Evolutionary conservation across 2,329 filamentous ascomycete genomes (phyloP).

Genomic region (Gnomoniopsis smithogilvyi): DNA sequence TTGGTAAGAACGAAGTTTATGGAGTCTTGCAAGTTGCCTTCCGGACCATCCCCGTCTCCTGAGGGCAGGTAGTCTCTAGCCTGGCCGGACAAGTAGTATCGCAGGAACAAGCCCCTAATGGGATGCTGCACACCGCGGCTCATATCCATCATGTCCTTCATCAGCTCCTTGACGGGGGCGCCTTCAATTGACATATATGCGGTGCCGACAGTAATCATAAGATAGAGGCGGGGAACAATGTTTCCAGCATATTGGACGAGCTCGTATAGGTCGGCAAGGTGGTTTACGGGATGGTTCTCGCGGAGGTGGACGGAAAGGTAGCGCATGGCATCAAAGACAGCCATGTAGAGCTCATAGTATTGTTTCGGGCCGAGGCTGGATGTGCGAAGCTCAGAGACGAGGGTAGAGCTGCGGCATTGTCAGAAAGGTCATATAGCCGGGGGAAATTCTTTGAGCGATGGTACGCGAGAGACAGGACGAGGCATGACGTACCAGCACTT

Average conservation of each 20-base stretch:
- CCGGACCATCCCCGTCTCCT: constrained; percentile 81
- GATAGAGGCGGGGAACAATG: constrained; percentile 91
- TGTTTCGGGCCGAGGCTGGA: constrained; percentile 98
- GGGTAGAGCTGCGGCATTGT: constrained; percentile 69
- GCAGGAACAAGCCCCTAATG: constrained; percentile 87
- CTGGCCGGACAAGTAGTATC: constrained; percentile 95
- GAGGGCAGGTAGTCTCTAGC: constrained; percentile 84
- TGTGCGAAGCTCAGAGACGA: constrained; percentile 97
- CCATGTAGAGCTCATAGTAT: constrained; percentile 99
- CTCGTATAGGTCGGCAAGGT: constrained; percentile 96
- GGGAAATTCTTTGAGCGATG: neutral
- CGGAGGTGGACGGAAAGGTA: constrained; percentile 95
- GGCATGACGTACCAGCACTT: constrained; percentile 84
- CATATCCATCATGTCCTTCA: constrained; percentile 99
- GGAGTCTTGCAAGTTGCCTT: constrained; percentile 94
- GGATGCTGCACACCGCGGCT: constrained; percentile 96
- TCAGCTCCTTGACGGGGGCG: constrained; percentile 98
- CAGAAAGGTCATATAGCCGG: neutral
- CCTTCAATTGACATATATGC: constrained; percentile 99
- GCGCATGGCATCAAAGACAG: constrained; percentile 95
- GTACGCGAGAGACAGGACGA: constrained; percentile 9
- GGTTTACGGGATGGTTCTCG: constrained; percentile 96
- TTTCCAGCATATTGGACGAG: constrained; percentile 98
- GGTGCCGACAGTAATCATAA: constrained; percentile 99
- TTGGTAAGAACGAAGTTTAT: constrained; percentile 98